Conservation (phyloP, 257 asterid species). For the Solanum dulcamara region DNA sequence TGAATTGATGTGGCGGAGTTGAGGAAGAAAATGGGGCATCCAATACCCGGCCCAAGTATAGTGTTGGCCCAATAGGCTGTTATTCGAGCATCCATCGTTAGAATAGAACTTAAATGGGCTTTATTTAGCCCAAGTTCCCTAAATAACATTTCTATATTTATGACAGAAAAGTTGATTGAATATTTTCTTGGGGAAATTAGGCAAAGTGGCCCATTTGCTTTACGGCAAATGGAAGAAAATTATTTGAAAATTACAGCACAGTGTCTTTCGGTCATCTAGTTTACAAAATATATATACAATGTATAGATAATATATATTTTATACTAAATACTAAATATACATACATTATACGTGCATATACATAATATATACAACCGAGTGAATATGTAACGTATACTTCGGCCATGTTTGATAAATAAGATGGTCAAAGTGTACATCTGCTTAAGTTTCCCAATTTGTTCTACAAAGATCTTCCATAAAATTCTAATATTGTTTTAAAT, state of each 20-base stretch:
- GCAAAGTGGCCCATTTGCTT: too few relatives aligned
- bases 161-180: neutral
- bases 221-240: too few relatives aligned
- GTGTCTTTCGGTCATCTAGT: neutral
- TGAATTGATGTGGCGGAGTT: neutral
- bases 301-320: neutral
- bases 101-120: neutral
- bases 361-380: neutral
- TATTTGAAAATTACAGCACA: neutral
- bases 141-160: neutral
- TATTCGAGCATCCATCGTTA: neutral
- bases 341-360: too few relatives aligned
- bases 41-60: neutral
- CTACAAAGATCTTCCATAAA: neutral
- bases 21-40: neutral
- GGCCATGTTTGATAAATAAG: too few relatives aligned
- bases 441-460: too few relatives aligned
- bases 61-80: neutral
- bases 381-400: too few relatives aligned
- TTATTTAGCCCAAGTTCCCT: neutral
- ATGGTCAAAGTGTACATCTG: neutral
- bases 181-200: too few relatives aligned
- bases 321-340: too few relatives aligned
- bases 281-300: neutral
- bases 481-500: neutral